Evolutionary conservation across 2,329 filamentous ascomycete species (phyloP), one percentile per base, ranked within the genome.

Genomic region (Xylariaceae sp.): DNA sequence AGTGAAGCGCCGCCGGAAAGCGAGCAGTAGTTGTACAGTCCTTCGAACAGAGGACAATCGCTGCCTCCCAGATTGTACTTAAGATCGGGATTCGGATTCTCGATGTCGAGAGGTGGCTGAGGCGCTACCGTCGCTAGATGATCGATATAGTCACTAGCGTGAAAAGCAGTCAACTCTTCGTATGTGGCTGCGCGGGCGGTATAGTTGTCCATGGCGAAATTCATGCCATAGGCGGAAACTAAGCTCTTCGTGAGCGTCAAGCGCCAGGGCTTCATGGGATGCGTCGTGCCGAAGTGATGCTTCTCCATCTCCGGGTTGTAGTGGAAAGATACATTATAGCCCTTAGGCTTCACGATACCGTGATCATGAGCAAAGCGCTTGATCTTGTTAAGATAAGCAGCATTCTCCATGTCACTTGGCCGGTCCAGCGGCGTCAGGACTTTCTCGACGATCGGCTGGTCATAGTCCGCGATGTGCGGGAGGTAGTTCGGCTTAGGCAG

Each of bases 251-350:
- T 95, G 57, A 99, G 82, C 13, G 92, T 97, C 64, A 99, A 79
- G 41, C 94, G 90, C 93, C 94, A 97, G 60, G 94, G 94, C 74
- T 99, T 99, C 94, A 99, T 99, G 17, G 94, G 94, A 78, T 99
- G 94, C 8, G 90, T 92, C 76, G 90, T 88, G 65, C 94, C 94
- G 73, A 99, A 99, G 74, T 99, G 94, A 75, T 97, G 93, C 72
- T 89, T 89, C 77, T 99, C 94, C 73, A 97, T 95, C 61, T 90
- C 87, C 1, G 92, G 90, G 70, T 97, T 97, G 76, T 92, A 91
- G 74, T 99, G 94, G 76, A 92, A 97, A 8, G 93, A 97, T 51
- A 99, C 93, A 37, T 83, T 92, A 76, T 95, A 92, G 66, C 92
- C 92, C 71, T 88, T 87, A 1, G 93, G 92, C 41, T 86, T 83